These are phyloP conservation scores for Melanogaster broomeanus DNA, from an alignment of 768 basidiomycete species.

Conservation along the genomic window DNA sequence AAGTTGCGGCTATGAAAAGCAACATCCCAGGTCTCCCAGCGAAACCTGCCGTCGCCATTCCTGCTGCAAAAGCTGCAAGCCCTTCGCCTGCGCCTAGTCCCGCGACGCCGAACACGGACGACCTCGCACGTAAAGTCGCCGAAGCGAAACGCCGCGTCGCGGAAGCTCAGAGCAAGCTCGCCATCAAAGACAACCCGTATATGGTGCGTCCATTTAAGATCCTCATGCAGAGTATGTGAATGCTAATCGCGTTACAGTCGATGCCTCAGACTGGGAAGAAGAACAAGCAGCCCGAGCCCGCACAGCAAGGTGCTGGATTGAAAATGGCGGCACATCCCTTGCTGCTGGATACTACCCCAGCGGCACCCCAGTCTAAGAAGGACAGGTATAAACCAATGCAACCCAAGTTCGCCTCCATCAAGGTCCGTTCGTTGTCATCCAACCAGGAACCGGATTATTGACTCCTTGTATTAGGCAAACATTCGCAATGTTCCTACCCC, in stretches of 20 bases:
- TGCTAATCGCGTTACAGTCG: conserved; percentile 37
- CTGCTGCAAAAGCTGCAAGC: conserved; percentile 25
- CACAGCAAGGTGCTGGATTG: conserved; percentile 79
- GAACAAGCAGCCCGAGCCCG: conserved; percentile 56
- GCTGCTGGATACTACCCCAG: conserved; percentile 61
- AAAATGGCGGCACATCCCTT: conserved; percentile 92
- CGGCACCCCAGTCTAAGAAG: conserved; percentile 73
- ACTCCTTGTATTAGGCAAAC: conserved; percentile 56
- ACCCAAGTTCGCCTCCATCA: conserved; percentile 97
- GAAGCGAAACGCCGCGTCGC: conserved; percentile 87
- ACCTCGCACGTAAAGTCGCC: conserved; percentile 69
- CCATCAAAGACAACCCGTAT: conserved; percentile 84
- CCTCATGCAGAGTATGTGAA: not conserved
- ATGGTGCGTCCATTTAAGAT: conserved; percentile 53
- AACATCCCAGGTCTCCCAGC: conserved; percentile 32
- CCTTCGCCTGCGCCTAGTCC: conserved; percentile 44
- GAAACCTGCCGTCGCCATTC: conserved; percentile 28
- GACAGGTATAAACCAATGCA: conserved; percentile 98
- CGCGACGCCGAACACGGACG: conserved; percentile 50
- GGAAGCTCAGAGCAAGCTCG: conserved; percentile 75
- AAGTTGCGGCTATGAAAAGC: conserved; percentile 74
- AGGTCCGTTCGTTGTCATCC: conserved; percentile 44
- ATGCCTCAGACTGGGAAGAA: conserved; percentile 56
- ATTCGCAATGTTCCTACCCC: conserved; percentile 73
- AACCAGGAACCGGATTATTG: not conserved